Base-by-base conservation (phyloP, 257 asterid genomes). In the Plectranthus barbatus region DNA sequence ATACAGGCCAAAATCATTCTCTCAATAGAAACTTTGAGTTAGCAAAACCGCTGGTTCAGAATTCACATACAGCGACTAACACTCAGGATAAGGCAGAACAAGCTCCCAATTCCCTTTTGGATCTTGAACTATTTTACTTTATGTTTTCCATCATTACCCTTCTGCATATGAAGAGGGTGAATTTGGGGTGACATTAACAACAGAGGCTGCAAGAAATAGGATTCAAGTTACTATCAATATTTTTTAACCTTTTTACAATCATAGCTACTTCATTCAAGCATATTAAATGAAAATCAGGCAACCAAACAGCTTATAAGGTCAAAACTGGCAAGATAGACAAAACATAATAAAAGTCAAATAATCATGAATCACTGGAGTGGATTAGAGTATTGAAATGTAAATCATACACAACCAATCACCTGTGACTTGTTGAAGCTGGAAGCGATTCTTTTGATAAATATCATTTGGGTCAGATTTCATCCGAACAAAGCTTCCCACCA, bases 401-500 rank as follows among this genome's bases (percentile, higher is more conserved):
- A 55, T 36, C 52, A 36, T 42, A 41, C 20, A 46, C 45, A 61
- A n/a, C 51, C 44, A 73, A 65, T 57, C 69, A 92, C 99, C 97
- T 81, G 86, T 78, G 53, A 92, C 94, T 72, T 55, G 85, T 72
- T 85, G 91, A 68, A 93, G 95, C 74, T 87, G 96, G 83, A 85
- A 77, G 37, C 80, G 76, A 73, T 80, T 74, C 79, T 83, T 86
- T 67, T 92, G 96, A 63, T 33, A 70, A 68, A 76, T 86, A 75
- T 93, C 96, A 60, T 79, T 67, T 10, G 88, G 96, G 69, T 92
- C 96, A 55, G 85, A 72, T 64, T 81, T 92, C 73, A 92, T 71
- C 83, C 97, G 81, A 69, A 93, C 95, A 72, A 85, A 87, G 80
- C 97, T 83, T 41, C 96, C 97, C 69, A 84, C 68, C 47, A 90